Percentiles rank a stretch among this genome's conserved stretches.
phyloP scores from a whole-genome alignment of 352 stramenopile genomes.

The Globisporangium iwayamae region DNA sequence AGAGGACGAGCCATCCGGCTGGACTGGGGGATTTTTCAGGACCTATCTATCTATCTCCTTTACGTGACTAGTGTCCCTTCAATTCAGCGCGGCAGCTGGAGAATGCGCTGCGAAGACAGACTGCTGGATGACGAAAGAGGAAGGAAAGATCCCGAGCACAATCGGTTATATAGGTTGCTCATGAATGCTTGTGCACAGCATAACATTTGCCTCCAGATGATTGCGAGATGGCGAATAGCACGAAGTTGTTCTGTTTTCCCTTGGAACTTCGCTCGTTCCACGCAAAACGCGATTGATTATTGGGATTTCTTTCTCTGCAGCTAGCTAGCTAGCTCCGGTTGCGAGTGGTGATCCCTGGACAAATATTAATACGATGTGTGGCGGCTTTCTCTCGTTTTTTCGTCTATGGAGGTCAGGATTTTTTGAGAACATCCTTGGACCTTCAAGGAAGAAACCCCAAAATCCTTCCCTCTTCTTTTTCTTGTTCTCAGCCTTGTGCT shows the following conservation, averaged over 20 bases:
- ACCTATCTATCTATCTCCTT: not conserved
- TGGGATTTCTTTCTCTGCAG: not conserved
- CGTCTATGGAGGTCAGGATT: not conserved
- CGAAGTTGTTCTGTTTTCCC: too few relatives aligned
- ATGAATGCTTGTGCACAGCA: not conserved
- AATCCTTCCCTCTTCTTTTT: not conserved
- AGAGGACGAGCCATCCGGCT: not conserved
- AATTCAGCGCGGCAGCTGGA: not conserved
- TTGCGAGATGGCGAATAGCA: too few relatives aligned
- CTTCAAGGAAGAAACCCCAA: not conserved
- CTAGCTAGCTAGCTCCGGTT: not conserved
- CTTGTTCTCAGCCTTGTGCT: not conserved
- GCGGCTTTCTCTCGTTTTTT: not conserved
- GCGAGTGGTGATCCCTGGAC: not conserved
- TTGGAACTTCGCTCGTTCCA: constrained; percentile 9
- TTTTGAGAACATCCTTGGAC: not conserved
- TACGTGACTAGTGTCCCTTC: not conserved
- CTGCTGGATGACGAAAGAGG: not conserved
- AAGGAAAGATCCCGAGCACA: not conserved
- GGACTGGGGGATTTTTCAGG: not conserved
- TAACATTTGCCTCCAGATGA: too few relatives aligned
- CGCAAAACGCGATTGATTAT: constrained; percentile 9
- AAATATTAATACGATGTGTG: constrained; percentile 2
- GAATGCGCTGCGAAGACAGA: not conserved
- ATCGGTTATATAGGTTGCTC: not conserved